These are phyloP conservation scores for Terana coerulea DNA, from an alignment of 768 basidiomycete genomes.

Conservation along the genomic window DNA sequence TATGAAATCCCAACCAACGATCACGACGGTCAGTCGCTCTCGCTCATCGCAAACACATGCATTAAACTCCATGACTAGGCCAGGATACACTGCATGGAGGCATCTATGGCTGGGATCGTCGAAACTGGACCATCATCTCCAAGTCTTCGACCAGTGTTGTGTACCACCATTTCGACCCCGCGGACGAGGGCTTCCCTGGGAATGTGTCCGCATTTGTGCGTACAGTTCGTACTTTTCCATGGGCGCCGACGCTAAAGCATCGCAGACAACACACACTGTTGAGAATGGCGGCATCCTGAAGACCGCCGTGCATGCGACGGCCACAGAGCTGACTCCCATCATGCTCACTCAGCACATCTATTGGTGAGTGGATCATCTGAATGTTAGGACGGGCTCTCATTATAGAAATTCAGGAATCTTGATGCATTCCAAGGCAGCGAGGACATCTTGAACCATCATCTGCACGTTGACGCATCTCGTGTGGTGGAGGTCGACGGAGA, in stretches of 20 bases:
- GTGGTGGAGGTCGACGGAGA: conserved; percentile 38
- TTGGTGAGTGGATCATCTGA: conserved; percentile 32
- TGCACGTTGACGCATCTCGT: conserved; percentile 23
- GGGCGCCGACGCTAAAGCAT: not conserved
- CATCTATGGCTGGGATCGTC: conserved; percentile 51
- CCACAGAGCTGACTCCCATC: conserved; percentile 50
- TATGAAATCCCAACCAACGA: conserved; percentile 51
- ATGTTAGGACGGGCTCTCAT: not conserved
- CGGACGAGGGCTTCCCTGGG: conserved; percentile 43
- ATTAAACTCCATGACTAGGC: conserved; percentile 11
- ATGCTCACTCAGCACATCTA: conserved; percentile 56
- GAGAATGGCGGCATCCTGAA: conserved; percentile 39
- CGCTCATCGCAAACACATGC: no score
- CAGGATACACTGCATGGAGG: conserved; percentile 56
- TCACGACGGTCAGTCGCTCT: conserved; percentile 35
- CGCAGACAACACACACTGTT: conserved; percentile 45
- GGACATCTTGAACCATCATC: conserved; percentile 25
- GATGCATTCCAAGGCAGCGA: conserved; percentile 46
- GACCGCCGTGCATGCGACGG: conserved; percentile 41
- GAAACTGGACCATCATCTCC: conserved; percentile 49
- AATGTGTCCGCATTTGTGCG: conserved; percentile 30
- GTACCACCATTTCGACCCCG: conserved; percentile 48
- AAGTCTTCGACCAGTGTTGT: conserved; percentile 45
- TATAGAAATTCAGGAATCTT: conserved; percentile 36
- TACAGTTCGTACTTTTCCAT: not conserved